phyloP scores from a whole-genome alignment of 176 grass and related monocot species.

The Carex scoparia region DNA sequence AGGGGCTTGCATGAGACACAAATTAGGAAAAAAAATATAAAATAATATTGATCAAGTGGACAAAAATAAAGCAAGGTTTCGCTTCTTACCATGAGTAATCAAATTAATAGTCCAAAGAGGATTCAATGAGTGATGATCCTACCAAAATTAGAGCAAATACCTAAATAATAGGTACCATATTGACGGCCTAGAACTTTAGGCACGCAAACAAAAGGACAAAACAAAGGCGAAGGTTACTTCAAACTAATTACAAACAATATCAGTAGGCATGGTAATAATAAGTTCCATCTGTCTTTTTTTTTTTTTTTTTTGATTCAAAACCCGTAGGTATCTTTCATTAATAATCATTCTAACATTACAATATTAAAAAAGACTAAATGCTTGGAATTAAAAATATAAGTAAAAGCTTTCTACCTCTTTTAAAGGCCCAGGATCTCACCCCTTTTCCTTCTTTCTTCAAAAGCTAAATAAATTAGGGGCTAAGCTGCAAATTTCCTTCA shows the following conservation, averaged over 20 bases:
- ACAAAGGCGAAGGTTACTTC: slow-evolving; percentile 4
- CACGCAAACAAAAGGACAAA: neutral
- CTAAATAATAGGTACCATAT: neutral
- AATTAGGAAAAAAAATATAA: slow-evolving; percentile 15
- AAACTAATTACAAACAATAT: slow-evolving; percentile 18
- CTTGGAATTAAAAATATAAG: no score
- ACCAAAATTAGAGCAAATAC: neutral
- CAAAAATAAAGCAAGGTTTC: neutral
- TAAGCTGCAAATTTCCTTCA: no score
- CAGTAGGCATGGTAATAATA: neutral
- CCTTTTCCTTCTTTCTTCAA: no score
- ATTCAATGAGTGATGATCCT: neutral
- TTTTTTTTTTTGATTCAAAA: no score
- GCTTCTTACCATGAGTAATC: slow-evolving; percentile 4
- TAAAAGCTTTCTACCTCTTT: no score
- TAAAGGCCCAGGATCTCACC: no score
- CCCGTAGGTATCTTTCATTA: no score
- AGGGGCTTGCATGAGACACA: slow-evolving; percentile 16
- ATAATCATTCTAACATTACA: no score
- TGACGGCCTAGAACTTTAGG: neutral
- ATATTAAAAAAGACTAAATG: no score
- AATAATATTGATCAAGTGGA: neutral
- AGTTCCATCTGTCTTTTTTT: no score
- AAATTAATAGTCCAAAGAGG: neutral
- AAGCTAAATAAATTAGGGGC: no score